These are phyloP conservation scores for Aspergillus brasiliensis DNA, from an alignment of 2,329 filamentous ascomycete genomes.

Conservation along the genomic window DNA sequence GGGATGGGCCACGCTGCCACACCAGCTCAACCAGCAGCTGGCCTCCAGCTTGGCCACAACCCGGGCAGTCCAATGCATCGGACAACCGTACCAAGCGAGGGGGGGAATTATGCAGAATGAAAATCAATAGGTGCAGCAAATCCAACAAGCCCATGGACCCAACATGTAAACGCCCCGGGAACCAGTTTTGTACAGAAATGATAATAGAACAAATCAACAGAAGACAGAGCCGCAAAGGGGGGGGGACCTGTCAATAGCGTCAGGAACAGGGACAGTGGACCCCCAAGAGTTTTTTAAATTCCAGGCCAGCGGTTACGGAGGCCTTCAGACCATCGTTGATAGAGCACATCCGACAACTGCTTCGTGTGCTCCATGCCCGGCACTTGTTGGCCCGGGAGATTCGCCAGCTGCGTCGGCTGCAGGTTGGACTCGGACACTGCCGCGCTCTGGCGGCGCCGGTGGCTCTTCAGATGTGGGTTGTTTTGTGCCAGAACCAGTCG, in stretches of 20 bases:
- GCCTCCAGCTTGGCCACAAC: not conserved
- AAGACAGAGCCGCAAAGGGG: constrained; percentile 15
- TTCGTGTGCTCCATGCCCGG: constrained; percentile 91
- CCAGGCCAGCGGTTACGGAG: constrained; percentile 69
- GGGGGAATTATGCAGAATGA: constrained; percentile 7
- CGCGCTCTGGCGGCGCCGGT: constrained; percentile 65
- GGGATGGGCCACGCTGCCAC: not conserved
- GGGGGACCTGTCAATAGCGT: no score
- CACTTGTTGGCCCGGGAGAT: constrained; percentile 59
- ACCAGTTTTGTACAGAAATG: constrained; percentile 33
- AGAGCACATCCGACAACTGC: constrained; percentile 85
- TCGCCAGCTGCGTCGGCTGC: constrained; percentile 41
- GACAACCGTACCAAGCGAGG: constrained; percentile 7
- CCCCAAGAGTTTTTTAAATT: constrained; percentile 17
- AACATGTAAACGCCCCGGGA: constrained; percentile 25
- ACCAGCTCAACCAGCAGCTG: constrained; percentile 13
- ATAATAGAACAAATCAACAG: no score
- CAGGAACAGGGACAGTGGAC: no score
- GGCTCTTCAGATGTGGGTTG: constrained; percentile 82
- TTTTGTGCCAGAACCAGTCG: constrained; percentile 78
- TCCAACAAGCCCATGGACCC: constrained; percentile 18
- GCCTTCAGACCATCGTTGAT: constrained; percentile 85
- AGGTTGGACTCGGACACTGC: constrained; percentile 36
- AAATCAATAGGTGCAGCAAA: constrained; percentile 18
- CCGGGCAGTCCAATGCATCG: no score